phyloP scores from a whole-genome alignment of 2,329 filamentous ascomycete genomes.

The Magnaporthiopsis incrustans region DNA sequence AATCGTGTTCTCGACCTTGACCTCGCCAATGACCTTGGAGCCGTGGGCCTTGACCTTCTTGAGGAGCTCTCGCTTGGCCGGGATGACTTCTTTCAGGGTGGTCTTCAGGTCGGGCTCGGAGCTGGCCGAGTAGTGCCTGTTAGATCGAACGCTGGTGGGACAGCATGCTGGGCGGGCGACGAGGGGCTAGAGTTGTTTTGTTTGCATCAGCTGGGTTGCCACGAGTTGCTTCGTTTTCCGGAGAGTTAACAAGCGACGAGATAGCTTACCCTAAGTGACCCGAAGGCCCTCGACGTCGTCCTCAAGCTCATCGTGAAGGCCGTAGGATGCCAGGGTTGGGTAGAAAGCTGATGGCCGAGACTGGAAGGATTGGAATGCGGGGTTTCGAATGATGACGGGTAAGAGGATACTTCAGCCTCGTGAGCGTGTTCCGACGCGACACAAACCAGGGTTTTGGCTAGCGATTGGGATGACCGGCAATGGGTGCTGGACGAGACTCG shows the following conservation, averaged over 20 bases:
- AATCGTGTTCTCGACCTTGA: conserved; percentile 89
- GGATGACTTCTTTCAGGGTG: conserved; percentile 75
- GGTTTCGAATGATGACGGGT: not conserved
- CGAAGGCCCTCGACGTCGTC: conserved; percentile 12
- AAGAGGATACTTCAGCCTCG: too few species aligned
- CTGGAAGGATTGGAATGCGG: not conserved
- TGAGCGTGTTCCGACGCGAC: not conserved
- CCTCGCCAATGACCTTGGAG: conserved; percentile 77
- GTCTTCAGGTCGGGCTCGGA: conserved; percentile 86
- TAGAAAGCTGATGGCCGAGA: not conserved
- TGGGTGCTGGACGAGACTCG: too few species aligned
- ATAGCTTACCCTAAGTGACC: conserved; percentile 13
- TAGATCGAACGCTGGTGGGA: conserved; percentile 17
- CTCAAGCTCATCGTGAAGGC: conserved; percentile 12
- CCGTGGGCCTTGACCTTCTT: conserved; percentile 87
- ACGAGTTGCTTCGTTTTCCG: not conserved
- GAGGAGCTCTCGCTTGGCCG: conserved; percentile 84
- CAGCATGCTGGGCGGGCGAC: conserved; percentile 7
- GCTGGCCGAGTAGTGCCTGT: conserved; percentile 60
- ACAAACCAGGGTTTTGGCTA: not conserved
- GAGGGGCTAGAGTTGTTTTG: conserved; percentile 5
- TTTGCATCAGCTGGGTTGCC: not conserved
- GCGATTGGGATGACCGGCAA: not conserved
- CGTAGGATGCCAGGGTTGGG: not conserved
- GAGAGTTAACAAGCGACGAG: too few species aligned